A percentile compares a stretch with the other conserved stretches of the same genome.
phyloP scores from a whole-genome alignment of 1,284 basidiomycete genomes.

The Sporisorium iseilematis-ciliati region DNA sequence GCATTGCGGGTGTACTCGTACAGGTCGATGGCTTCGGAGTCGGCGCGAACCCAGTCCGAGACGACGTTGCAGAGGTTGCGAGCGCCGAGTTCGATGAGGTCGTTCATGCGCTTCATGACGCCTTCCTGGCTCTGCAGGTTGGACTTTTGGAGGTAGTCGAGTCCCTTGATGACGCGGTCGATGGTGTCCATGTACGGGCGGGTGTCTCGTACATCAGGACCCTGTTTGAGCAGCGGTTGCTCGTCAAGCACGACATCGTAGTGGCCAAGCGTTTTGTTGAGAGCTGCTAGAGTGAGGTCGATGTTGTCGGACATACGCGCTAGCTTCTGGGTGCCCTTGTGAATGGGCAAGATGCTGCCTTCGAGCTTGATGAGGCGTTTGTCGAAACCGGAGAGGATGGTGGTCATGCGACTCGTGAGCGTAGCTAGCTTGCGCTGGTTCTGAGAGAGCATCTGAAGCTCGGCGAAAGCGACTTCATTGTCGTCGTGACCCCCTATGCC shows the following conservation, averaged over 20 bases:
- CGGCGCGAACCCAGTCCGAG: constrained; percentile 58
- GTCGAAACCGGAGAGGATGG: constrained; percentile 71
- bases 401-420: constrained; percentile 70
- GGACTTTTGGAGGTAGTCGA: constrained; percentile 51
- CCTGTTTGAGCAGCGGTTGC: constrained; percentile 63
- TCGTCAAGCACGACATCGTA: constrained; percentile 66
- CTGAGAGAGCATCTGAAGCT: constrained; percentile 70
- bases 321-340: constrained; percentile 65
- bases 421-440: constrained; percentile 69
- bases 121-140: constrained; percentile 56
- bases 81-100: constrained; percentile 63
- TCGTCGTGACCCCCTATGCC: constrained; percentile 33
- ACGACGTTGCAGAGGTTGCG: constrained; percentile 61
- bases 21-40: constrained; percentile 59
- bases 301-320: constrained; percentile 63
- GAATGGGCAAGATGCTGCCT: constrained; percentile 67
- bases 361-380: constrained; percentile 69
- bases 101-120: constrained; percentile 62
- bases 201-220: constrained; percentile 59
- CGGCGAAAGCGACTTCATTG: constrained; percentile 66
- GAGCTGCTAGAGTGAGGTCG: constrained; percentile 57
- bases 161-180: constrained; percentile 60
- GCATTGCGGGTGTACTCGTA: constrained; percentile 45
- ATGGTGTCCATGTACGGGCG: constrained; percentile 66
- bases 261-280: constrained; percentile 63